Conservation (phyloP, 2,329 filamentous ascomycete species). For the Lasiodiplodia sp. region DNA sequence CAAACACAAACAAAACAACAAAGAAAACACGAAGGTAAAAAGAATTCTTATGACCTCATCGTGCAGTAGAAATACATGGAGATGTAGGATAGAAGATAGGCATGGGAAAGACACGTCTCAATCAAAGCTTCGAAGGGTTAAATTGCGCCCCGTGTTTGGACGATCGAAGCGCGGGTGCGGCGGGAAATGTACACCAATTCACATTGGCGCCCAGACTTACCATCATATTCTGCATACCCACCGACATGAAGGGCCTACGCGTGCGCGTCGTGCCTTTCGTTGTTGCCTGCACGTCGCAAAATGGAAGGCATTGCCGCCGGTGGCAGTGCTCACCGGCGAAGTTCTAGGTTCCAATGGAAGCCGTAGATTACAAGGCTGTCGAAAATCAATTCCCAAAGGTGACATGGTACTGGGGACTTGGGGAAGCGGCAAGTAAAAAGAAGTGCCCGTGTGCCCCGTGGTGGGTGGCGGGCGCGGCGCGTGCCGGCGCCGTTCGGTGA, state of each 20-base stretch:
- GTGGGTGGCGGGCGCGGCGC: constrained; percentile 9
- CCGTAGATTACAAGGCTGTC: background rate
- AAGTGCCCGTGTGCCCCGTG: background rate
- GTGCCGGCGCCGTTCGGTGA: background rate
- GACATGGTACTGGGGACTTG: constrained; percentile 13
- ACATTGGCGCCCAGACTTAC: background rate
- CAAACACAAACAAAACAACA: background rate
- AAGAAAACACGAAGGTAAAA: background rate
- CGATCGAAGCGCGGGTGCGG: background rate
- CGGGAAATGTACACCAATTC: background rate
- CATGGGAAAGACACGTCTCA: background rate
- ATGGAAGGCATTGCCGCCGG: background rate
- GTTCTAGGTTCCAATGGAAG: background rate
- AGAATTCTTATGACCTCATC: background rate
- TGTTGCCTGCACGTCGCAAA: background rate
- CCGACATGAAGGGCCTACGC: background rate
- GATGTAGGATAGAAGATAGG: background rate
- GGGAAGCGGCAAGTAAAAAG: constrained; percentile 1
- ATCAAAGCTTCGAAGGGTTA: background rate
- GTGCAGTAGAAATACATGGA: background rate
- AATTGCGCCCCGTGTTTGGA: background rate
- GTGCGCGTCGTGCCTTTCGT: background rate
- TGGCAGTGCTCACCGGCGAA: background rate
- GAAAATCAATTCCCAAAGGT: background rate
- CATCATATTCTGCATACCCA: background rate